Base-by-base conservation (phyloP, 1,139 yeast genomes). In the Geotrichum australiense region DNA sequence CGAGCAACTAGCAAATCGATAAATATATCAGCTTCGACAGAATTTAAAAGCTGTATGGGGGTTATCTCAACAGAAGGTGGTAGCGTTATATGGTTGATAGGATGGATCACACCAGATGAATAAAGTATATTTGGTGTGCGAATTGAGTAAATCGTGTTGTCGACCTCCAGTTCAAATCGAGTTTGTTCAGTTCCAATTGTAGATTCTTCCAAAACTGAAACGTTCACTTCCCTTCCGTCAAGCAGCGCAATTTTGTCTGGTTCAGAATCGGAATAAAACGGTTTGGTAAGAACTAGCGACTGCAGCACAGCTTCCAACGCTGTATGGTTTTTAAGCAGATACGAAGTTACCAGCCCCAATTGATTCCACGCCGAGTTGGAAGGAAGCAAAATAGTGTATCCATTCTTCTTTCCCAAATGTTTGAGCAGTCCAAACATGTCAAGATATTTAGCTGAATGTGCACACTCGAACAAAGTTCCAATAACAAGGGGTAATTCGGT, bases 101-200 rank as follows among this genome's bases (percentile, higher is more conserved):
- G 76, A 57, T 87, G 97, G 2, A 85, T 74, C 0, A 89, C 96
- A 0, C 97, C 98, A 55, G 82, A 80, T 48, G 75, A 78, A 58
- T 84, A 89, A 14, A 91, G 58, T 6, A 86, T 70, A 57, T 91
- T 96, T 1, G 77, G 67, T 47, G 76, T 71, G 39, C 69, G 66
- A 2, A 58, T 49, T 22, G 48, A 45, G 15, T 47, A 35, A 1
- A 23, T 38, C 5, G 51, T 36, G 4, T 50, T 54, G 26, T 61
- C 61, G 20, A 71, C 47, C 19, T 50, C 46, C 19, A 63, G 45
- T 7, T 59, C 47, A 5, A 51, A 47, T 11, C 20, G 26, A 2
- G 25, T 26, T 27, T 14, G 27, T 14, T 26, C 8, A 21, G 32
- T 31, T 19, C 21, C 20, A 7, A 31, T 11, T 18, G 35, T 7